Percentiles rank a stretch among this genome's conserved stretches.
phyloP scores from a whole-genome alignment of 1,284 basidiomycete genomes.

The Hymenochaete sp. region DNA sequence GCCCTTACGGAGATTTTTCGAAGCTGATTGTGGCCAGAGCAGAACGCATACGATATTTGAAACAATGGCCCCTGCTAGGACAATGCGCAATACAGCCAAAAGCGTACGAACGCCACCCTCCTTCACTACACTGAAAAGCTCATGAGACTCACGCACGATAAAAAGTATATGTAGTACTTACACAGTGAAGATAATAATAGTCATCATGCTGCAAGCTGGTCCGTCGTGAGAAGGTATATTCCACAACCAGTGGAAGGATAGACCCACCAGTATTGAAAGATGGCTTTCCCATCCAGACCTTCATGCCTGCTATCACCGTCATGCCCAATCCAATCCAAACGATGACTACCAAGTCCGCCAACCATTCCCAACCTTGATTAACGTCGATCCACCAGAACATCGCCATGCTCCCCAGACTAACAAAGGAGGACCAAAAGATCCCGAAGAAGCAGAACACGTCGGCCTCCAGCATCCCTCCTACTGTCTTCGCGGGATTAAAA shows the following conservation, averaged over 20 bases:
- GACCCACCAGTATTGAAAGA: conserved; percentile 84
- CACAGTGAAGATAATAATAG: conserved; percentile 82
- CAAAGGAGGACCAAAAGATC: conserved; percentile 60
- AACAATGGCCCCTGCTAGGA: conserved; percentile 66
- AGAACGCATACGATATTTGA: conserved; percentile 79
- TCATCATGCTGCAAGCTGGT: conserved; percentile 85
- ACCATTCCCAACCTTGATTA: conserved; percentile 57
- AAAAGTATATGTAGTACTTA: conserved; percentile 30
- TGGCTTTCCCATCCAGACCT: conserved; percentile 84
- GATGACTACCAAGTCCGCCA: conserved; percentile 61
- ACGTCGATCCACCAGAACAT: conserved; percentile 74
- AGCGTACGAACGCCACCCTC: conserved; percentile 79
- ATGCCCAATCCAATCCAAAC: conserved; percentile 79
- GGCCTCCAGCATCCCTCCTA: conserved; percentile 87
- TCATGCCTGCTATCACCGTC: conserved; percentile 77
- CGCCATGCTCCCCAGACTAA: conserved; percentile 70
- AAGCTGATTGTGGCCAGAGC: conserved; percentile 82
- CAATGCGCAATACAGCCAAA: conserved; percentile 68
- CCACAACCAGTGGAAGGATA: neutral
- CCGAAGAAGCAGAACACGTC: conserved; percentile 71
- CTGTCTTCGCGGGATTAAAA: conserved; percentile 78
- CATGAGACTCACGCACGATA: conserved; percentile 6
- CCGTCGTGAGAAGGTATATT: neutral
- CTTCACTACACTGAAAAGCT: conserved; percentile 61
- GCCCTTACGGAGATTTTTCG: conserved; percentile 70